Evolutionary conservation across 2,329 filamentous ascomycete genomes (phyloP), one percentile per base, ranked within the genome.

Genomic region (Aureobasidium sp.): DNA sequence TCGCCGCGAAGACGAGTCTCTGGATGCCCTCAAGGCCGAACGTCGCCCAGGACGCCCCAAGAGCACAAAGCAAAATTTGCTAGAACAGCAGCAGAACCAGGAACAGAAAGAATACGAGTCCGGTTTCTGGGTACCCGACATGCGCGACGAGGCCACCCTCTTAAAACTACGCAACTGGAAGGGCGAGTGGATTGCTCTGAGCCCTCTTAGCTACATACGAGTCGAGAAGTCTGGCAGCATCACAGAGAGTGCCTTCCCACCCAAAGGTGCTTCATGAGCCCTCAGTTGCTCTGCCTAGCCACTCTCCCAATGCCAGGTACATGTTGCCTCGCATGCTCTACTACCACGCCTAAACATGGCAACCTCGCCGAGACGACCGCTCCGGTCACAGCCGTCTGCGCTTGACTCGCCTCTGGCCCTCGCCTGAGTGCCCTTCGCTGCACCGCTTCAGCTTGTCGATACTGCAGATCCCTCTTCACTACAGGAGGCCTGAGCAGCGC

Each of bases 61-160:
- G 21, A 89, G 82, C 69, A 85, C 85, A 27, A 86, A 84, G 64
- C 91, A 97, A 73, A 89, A 92, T 66, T 77, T 90, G 25, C 78
- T 97, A 42, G 86, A 85, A 72, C 81, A 90, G 68, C 87, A 85
- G 66, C 86, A 89, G 60, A 81, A 83, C 14, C 77, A 77, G 1
- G 88, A 97, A 65, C 81, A 87, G 70, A 88, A 88, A 67, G 94
- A 99, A 77, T 90, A 89, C 66, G 82, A 87, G 65, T 85, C 85
- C 59, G 94, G 94, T 0, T 95, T 96, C 70, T 88, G 89, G 90
- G 74, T 95, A 44, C 92, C 93, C 0, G 89, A 97, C 71, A 77
- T 97, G 59, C 82, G 85, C 61, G 81, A 85, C 45, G 78, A 81
- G 44, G 82, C 86, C 50, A 91, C 86, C 66, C 75, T 89, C 57